Evolutionary conservation across 352 stramenopile species (phyloP), one percentile per base, ranked within the genome.

Genomic region (Globisporangium cylindrosporum): DNA sequence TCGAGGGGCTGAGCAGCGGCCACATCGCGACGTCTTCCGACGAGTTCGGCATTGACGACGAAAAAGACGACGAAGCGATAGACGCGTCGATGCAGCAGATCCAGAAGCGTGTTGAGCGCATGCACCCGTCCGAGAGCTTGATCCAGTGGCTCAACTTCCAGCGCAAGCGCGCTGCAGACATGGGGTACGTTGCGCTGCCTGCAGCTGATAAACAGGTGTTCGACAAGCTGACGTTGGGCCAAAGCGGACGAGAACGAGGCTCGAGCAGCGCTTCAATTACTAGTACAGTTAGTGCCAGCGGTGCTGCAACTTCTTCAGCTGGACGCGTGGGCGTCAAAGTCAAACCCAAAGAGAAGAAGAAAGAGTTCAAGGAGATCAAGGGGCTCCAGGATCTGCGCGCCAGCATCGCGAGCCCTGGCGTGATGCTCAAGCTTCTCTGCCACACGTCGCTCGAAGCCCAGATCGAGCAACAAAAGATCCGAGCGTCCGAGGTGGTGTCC

Each of bases 111-210:
- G 70, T 92, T 27, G 76, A 88, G n/a, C 59, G 59, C 24, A 82
- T 82, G 58, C 73, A 78, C 5, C 76, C 82, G 25, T 84, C 73
- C 3, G 82, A 92, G 43, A 91, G 76, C 62, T 48, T 91, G 15
- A 82, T 92, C 12, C 74, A 89, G 58, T 91, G 82, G 82, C 36
- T 92, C 20, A 92, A 90, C 57, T 91, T 87, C 51, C 84, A 92
- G 54, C 79, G 78, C 25, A 75, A 77, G 57, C 79, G 82, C 29
- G 73, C 71, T 1, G 76, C 66, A 29, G 73, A 84, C 24, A 82
- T 81, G 66, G 43, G 70, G 9, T 60, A 75, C 20, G 68, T 61
- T 6, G 60, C 70, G 22, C 57, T 0, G 34, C 10, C 5, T 62
- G 27, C 1, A 22, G 18, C 18, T 8, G 49, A 56, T n/a, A 32